phyloP scores from a whole-genome alignment of 192 early-diverging fungal genomes.

The Backusella parvicylindrica region DNA sequence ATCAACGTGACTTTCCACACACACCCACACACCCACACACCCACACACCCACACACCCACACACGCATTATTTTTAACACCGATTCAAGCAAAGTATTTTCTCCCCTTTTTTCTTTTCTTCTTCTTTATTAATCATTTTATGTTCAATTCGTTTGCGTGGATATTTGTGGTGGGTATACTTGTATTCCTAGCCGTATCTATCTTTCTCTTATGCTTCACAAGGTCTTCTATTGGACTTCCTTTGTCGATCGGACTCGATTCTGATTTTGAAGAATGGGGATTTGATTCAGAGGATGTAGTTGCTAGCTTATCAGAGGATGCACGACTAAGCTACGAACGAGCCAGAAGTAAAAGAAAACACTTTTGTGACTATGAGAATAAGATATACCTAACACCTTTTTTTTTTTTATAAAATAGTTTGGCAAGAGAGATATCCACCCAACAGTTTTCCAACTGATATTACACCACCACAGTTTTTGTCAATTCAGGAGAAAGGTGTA shows the following conservation, averaged over 20 bases:
- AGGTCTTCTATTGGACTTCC: conserved; percentile 14
- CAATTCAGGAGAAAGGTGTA: conserved; percentile 80
- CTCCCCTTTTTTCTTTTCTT: not conserved
- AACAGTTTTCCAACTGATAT: conserved; percentile 72
- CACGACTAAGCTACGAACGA: conserved; percentile 41
- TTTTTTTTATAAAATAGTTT: conserved; percentile 39
- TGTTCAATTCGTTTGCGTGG: conserved; percentile 18
- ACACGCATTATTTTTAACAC: not conserved
- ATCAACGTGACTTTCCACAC: not conserved
- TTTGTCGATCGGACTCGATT: not conserved
- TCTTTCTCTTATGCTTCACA: conserved; percentile 32
- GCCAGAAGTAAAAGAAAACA: conserved; percentile 38
- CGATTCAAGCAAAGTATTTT: not conserved
- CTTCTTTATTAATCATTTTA: not conserved
- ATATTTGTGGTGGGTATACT: conserved; percentile 33
- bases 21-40: no score
- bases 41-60: no score
- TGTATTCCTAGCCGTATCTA: conserved; percentile 29
- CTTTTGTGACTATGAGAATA: no score
- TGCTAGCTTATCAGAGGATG: conserved; percentile 35
- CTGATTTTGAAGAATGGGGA: conserved; percentile 37
- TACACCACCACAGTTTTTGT: conserved; percentile 67
- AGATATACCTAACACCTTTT: no score
- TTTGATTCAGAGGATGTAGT: conserved; percentile 31
- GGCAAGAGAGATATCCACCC: conserved; percentile 68